Conservation (phyloP, 1,284 basidiomycete species). For the Apiotrichum porosum region DNA sequence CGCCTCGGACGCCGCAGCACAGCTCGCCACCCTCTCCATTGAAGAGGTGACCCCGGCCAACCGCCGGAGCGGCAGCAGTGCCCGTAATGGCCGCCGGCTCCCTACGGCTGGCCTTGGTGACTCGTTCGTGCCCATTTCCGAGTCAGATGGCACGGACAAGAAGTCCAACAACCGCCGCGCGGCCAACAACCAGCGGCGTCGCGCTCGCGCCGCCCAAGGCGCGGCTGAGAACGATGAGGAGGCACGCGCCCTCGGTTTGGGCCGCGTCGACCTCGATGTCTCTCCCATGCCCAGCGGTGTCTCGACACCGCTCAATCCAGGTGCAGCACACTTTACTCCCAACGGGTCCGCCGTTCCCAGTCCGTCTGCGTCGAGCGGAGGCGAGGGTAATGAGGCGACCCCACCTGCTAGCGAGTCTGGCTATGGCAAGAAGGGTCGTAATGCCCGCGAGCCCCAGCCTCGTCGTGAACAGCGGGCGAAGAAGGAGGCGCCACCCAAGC, state of each 20-base stretch:
- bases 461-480: background rate
- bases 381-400: background rate
- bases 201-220: background rate
- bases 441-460: background rate
- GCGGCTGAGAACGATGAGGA: background rate
- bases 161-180: background rate
- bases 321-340: conserved; percentile 1
- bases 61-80: background rate
- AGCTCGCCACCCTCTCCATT: background rate
- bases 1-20: background rate
- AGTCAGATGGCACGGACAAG: background rate
- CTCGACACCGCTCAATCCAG: conserved; percentile 10
- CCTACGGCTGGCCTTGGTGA: too few relatives aligned
- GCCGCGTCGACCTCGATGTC: background rate
- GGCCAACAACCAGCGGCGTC: background rate
- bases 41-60: background rate
- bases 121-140: too few relatives aligned
- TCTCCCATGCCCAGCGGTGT: background rate
- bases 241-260: background rate
- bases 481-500: conserved; percentile 3
- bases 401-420: background rate
- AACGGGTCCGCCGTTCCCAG: background rate
- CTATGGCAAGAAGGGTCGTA: background rate
- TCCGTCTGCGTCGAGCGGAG: background rate
- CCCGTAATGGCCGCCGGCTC: background rate